A percentile compares a stretch with the other conserved stretches of the same genome.
These are phyloP conservation scores for Elaeis guineensis DNA, from an alignment of 176 grass and related monocot genomes.

Conservation along the genomic window DNA sequence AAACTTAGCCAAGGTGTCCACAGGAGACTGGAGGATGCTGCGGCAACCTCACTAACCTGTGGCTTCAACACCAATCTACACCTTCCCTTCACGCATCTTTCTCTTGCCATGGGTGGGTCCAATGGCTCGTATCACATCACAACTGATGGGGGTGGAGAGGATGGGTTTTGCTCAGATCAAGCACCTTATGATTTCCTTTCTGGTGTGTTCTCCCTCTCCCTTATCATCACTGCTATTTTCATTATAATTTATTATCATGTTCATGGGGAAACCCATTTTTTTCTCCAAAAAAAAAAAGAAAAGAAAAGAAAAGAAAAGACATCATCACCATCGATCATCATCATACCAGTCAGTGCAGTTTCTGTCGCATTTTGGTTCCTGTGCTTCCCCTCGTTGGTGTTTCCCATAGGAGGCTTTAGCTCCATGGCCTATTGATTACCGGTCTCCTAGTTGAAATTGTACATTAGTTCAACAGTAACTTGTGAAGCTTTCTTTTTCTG, in stretches of 20 bases:
- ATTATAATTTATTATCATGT: too few species aligned
- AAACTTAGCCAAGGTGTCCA: slow-evolving; percentile 11
- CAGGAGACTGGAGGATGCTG: not conserved
- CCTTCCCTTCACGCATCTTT: not conserved
- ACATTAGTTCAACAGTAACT: not conserved
- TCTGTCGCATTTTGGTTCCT: too few species aligned
- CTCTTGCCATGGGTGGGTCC: slow-evolving; percentile 1
- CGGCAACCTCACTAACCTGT: not conserved
- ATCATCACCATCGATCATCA: too few species aligned
- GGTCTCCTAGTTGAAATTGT: not conserved
- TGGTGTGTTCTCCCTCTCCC: too few species aligned
- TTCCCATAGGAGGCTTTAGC: not conserved
- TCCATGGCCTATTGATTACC: not conserved
- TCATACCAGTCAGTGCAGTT: too few species aligned
- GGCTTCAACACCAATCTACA: not conserved
- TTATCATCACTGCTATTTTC: too few species aligned
- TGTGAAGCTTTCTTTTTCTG: not conserved
- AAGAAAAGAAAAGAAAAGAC: too few species aligned
- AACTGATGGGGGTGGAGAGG: too few species aligned
- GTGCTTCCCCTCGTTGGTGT: not conserved
- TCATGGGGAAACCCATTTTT: too few species aligned
- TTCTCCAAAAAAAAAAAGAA: too few species aligned
- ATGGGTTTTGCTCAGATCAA: too few species aligned
- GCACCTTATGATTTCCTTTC: too few species aligned
- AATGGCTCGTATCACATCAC: not conserved